phyloP scores from a whole-genome alignment of 208 protist species.

The Leishmania martiniquensis region DNA sequence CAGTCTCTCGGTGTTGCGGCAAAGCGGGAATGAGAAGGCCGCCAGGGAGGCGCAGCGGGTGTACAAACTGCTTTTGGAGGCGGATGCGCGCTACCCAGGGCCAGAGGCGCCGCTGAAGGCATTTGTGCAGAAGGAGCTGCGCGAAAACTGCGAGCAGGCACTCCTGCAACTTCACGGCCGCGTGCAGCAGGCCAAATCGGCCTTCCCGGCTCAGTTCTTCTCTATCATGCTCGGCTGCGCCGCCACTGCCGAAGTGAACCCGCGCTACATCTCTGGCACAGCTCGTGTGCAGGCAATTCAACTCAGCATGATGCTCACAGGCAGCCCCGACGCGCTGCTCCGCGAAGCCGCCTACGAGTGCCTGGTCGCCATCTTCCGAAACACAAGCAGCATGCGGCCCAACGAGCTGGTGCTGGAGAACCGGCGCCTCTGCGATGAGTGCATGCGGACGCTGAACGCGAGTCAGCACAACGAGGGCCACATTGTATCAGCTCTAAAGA shows the following conservation, averaged over 20 bases:
- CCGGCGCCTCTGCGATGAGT: slow-evolving; percentile 80
- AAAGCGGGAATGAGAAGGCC: slow-evolving; percentile 71
- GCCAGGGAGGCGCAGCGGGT: slow-evolving; percentile 79
- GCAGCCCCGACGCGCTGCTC: slow-evolving; percentile 64
- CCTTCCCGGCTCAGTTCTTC: slow-evolving; percentile 76
- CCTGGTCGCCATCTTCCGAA: slow-evolving; percentile 77
- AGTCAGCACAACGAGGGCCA: slow-evolving; percentile 85
- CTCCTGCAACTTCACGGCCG: slow-evolving; percentile 82
- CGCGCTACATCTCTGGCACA: slow-evolving; percentile 65
- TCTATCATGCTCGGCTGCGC: slow-evolving; percentile 75
- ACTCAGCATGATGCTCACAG: slow-evolving; percentile 74
- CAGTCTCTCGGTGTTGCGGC: slow-evolving; percentile 68
- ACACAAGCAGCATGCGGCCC: slow-evolving; percentile 66
- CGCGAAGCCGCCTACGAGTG: slow-evolving; percentile 81
- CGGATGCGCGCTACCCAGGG: slow-evolving; percentile 44
- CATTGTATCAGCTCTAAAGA: slow-evolving; percentile 74
- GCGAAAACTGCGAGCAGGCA: slow-evolving; percentile 82
- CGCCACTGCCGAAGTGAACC: slow-evolving; percentile 75
- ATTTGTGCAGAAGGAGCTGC: slow-evolving; percentile 87
- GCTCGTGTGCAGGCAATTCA: slow-evolving; percentile 73
- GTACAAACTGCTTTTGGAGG: slow-evolving; percentile 70
- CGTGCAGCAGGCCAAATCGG: slow-evolving; percentile 48
- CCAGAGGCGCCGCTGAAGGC: slow-evolving; percentile 73
- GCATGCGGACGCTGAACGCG: slow-evolving; percentile 73
- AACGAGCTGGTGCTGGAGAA: slow-evolving; percentile 88